Base-by-base conservation (phyloP, 257 asterid species). In the Solanum bukasovii region DNA sequence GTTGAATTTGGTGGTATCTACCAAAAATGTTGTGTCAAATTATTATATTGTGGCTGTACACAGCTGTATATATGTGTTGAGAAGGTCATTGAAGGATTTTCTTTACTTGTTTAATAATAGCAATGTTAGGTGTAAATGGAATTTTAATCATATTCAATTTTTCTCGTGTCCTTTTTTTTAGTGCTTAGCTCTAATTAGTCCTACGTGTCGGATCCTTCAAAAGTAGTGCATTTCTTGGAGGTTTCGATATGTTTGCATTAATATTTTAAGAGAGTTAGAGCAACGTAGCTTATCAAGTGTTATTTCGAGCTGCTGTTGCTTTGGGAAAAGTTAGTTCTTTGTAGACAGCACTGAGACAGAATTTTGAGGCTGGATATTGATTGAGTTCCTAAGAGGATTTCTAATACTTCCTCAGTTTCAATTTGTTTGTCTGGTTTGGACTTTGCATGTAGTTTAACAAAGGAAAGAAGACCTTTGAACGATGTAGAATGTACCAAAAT, bases 61-160 rank as follows among this genome's bases (percentile, higher is more conserved):
- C 44, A 46, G 85, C 83, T 87, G 75, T 56, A 49, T 87, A 34
- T 40, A 67, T 87, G 49, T 44, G 52, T 70, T 87, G 89, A 33
- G 84, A 84, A 87, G 83, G 88, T 63, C 72, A 74, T 84, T 84
- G 61, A 59, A 61, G 29, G 72, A 82, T 87, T 87, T 82, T 87
- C 38, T 75, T 13, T 61, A 20, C 46, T 27, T 74, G 67, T 87
- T 87, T 44, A 42, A 42, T 42, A 65, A n/a, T 74, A 73, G 46
- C 9, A 63, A 49, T 20, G 16, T 83, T 83, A 81, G 46, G 37
- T 38, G 70, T 34, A 72, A 33, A 59, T 56, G 29, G 59, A 29
- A 4, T 13, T 74, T 73, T 38, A 65, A 38, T 73, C 12, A 16
- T 25, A 11, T 21, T 10, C 49, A 37, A 13, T 6, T 74, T 14